A percentile compares a stretch with the other conserved stretches of the same genome.
These are phyloP conservation scores for Fraxinus platypoda DNA, from an alignment of 305 asterid genomes.

Conservation along the genomic window DNA sequence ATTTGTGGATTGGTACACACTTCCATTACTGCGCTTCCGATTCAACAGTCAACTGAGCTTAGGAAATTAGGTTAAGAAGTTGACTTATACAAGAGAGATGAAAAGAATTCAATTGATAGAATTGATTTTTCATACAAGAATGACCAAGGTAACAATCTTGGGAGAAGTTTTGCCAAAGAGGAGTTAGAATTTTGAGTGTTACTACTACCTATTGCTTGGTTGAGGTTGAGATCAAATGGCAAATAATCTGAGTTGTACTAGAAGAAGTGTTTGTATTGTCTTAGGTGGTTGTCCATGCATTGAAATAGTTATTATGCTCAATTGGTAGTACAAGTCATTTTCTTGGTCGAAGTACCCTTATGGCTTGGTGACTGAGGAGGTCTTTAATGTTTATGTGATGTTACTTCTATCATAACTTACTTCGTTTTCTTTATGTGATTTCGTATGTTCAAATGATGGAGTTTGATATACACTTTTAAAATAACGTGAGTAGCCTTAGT, in stretches of 20 bases:
- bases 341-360: neutral
- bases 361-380: neutral
- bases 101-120: neutral
- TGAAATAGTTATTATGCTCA: neutral
- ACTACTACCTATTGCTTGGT: neutral
- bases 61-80: neutral
- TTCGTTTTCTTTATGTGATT: too few relatives aligned
- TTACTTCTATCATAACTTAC: too few relatives aligned
- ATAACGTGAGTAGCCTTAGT: too few relatives aligned
- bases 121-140: too few relatives aligned
- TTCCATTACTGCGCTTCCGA: neutral
- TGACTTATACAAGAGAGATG: neutral
- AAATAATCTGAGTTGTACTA: neutral
- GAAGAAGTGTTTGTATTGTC: neutral
- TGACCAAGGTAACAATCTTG: neutral
- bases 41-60: neutral
- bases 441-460: too few relatives aligned
- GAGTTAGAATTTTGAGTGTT: neutral
- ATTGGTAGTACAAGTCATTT: neutral
- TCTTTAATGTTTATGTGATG: neutral
- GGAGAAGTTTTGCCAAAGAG: neutral
- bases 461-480: too few relatives aligned
- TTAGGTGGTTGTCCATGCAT: neutral
- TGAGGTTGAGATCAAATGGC: neutral
- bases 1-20: too few relatives aligned